Percentiles rank a stretch among this genome's conserved stretches.
Conservation (phyloP, 1,284 basidiomycete species). For the Heterobasidion parviporum region DNA sequence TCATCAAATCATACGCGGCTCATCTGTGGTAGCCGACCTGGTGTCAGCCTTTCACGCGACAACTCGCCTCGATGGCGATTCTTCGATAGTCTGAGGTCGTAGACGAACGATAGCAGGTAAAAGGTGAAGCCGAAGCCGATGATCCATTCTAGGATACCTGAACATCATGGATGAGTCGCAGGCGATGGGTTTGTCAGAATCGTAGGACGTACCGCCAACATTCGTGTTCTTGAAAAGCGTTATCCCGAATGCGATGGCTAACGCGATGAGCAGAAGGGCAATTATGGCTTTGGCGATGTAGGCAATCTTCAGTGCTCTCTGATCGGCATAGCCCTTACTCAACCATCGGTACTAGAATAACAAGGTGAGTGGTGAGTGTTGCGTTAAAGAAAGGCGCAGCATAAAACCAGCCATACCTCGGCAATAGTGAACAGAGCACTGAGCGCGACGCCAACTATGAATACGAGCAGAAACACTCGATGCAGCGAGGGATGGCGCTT, state of each 20-base stretch:
- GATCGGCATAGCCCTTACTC: constrained; percentile 40
- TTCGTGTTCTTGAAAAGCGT: constrained; percentile 35
- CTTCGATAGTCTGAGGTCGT: constrained; percentile 52
- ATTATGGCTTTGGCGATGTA: constrained; percentile 58
- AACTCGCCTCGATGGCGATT: constrained; percentile 29
- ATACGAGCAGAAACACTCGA: constrained; percentile 19
- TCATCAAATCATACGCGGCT: not conserved
- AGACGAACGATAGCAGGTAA: constrained; percentile 61
- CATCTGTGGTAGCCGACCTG: not conserved
- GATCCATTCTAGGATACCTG: constrained; percentile 62
- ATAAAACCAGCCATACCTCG: constrained; percentile 36
- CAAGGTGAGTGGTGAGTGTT: not conserved
- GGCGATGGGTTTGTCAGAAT: not conserved
- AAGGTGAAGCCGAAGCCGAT: constrained; percentile 67
- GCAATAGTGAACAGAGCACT: constrained; percentile 64
- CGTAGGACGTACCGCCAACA: constrained; percentile 38
- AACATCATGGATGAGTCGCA: not conserved
- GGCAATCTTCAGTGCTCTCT: constrained; percentile 40
- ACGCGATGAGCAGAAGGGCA: constrained; percentile 43
- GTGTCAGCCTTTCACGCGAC: not conserved
- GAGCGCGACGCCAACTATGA: constrained; percentile 36
- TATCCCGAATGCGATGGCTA: constrained; percentile 55
- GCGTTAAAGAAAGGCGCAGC: not conserved
- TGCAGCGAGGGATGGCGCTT: constrained; percentile 14
- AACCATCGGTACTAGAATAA: constrained; percentile 54